Evolutionary conservation across 1,284 basidiomycete genomes (phyloP).

Genomic region (Sparassis latifolia): DNA sequence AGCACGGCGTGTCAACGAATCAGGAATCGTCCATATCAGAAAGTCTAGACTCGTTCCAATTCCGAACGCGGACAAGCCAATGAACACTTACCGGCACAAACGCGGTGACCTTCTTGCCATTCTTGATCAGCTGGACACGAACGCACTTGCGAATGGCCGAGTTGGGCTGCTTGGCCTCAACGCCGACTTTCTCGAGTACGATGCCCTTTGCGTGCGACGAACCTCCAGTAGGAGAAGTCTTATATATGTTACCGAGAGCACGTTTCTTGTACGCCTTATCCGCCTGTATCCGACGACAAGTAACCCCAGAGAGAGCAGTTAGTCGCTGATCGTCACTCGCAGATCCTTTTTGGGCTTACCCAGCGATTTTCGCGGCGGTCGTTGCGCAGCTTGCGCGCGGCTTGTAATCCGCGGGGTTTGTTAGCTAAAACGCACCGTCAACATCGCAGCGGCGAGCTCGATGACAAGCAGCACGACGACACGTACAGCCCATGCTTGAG

Average conservation of each 20-base stretch:
- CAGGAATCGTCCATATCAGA: slow-evolving; percentile 9
- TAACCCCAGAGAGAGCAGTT: neutral
- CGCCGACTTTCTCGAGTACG: slow-evolving; percentile 97
- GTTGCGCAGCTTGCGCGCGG: slow-evolving; percentile 96
- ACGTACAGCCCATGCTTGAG: slow-evolving; percentile 80
- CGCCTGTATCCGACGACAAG: slow-evolving; percentile 49
- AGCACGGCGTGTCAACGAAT: slow-evolving; percentile 11
- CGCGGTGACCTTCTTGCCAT: slow-evolving; percentile 99
- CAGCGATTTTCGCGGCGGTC: slow-evolving; percentile 96
- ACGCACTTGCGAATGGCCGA: slow-evolving; percentile 99
- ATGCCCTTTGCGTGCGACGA: slow-evolving; percentile 99
- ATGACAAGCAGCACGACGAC: slow-evolving; percentile 15
- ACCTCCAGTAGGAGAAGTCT: slow-evolving; percentile 99
- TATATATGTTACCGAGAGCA: slow-evolving; percentile 99
- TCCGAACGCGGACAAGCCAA: slow-evolving; percentile 3
- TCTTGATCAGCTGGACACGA: slow-evolving; percentile 99
- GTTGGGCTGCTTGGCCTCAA: slow-evolving; percentile 98
- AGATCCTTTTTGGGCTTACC: slow-evolving; percentile 46
- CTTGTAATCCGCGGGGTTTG: slow-evolving; percentile 99
- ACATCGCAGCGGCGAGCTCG: slow-evolving; percentile 8
- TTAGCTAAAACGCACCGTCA: slow-evolving; percentile 50
- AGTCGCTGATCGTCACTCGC: no score
- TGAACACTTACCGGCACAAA: slow-evolving; percentile 52
- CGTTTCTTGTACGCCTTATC: slow-evolving; percentile 99
- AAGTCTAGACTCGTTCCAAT: slow-evolving; percentile 1